Conservation (phyloP, 441 rosid species). For the Eutrema salsugineum region DNA sequence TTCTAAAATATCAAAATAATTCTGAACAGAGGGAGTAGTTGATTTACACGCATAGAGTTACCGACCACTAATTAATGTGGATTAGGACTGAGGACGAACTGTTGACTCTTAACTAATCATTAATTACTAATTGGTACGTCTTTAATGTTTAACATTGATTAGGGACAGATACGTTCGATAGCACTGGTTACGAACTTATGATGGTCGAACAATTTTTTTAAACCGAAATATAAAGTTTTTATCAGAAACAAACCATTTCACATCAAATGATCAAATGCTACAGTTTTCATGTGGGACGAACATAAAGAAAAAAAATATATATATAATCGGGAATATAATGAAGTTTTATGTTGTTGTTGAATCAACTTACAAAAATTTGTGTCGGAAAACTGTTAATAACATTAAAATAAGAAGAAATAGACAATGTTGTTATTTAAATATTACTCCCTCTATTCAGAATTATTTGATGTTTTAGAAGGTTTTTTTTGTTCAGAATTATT, state of each 20-base stretch:
- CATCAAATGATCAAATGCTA: too few species aligned
- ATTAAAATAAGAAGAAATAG: neutral
- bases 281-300: too few species aligned
- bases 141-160: conserved; percentile 3
- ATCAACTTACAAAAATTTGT: neutral
- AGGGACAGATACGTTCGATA: neutral
- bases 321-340: neutral
- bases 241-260: too few species aligned
- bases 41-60: neutral
- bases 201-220: neutral
- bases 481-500: too few species aligned
- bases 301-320: too few species aligned
- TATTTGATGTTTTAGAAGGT: too few species aligned
- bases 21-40: neutral
- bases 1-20: too few species aligned
- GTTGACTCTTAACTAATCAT: neutral
- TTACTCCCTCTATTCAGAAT: too few species aligned
- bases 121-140: neutral
- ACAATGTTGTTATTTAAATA: neutral
- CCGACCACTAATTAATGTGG: neutral
- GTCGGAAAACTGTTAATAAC: neutral
- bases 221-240: neutral
- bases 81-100: neutral
- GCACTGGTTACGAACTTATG: neutral
- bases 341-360: neutral